Percentiles rank a stretch among this genome's conserved stretches.
Evolutionary conservation across 2,329 filamentous ascomycete species (phyloP).

Genomic region (Penicillium sp.): DNA sequence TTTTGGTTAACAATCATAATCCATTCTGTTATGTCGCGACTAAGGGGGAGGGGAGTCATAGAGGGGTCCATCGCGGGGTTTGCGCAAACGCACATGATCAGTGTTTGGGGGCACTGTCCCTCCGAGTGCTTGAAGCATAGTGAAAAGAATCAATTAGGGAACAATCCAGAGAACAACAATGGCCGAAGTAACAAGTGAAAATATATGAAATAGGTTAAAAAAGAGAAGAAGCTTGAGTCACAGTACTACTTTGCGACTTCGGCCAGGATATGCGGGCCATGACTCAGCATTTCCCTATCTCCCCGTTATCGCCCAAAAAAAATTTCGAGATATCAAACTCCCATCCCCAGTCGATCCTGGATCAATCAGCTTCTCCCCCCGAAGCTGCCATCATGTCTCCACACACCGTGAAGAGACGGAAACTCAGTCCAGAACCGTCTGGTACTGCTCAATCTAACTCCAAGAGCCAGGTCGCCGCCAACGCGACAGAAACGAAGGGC

Average conservation of each 20-base stretch:
- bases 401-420: slow-evolving; percentile 51
- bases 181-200: slow-evolving; percentile 4
- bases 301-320: slow-evolving; percentile 25
- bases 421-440: slow-evolving; percentile 45
- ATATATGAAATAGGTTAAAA: neutral
- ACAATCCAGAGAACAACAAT: neutral
- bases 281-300: slow-evolving; percentile 19
- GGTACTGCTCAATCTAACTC: slow-evolving; percentile 9
- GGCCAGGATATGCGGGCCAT: slow-evolving; percentile 13
- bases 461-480: slow-evolving; percentile 17
- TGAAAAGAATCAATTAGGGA: too few species aligned
- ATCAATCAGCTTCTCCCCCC: neutral
- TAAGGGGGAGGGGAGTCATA: slow-evolving; percentile 1
- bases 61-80: slow-evolving; percentile 29
- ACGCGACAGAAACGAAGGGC: slow-evolving; percentile 28
- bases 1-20: slow-evolving; percentile 13
- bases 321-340: slow-evolving; percentile 20
- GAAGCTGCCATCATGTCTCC: slow-evolving; percentile 33
- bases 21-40: neutral
- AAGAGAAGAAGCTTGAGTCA: slow-evolving; percentile 6
- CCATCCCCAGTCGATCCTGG: neutral
- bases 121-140: slow-evolving; percentile 56
- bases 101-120: slow-evolving; percentile 78
- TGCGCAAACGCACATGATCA: slow-evolving; percentile 66
- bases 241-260: slow-evolving; percentile 25